Conservation (phyloP, 2,329 filamentous ascomycete species). For the Chaetomiaceae sp. region DNA sequence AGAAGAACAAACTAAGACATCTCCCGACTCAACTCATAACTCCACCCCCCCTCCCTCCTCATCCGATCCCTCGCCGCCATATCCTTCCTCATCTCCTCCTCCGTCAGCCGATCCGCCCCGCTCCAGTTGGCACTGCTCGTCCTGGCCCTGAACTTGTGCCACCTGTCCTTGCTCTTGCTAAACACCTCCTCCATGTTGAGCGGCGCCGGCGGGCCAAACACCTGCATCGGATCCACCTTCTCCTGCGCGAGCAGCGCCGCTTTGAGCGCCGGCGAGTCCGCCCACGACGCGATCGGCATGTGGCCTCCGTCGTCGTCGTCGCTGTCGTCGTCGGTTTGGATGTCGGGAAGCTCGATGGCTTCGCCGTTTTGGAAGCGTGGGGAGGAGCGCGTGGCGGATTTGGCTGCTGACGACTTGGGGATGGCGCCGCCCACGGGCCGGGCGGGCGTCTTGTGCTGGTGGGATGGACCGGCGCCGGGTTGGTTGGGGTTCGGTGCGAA, state of each 20-base stretch:
- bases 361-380: constrained; percentile 87
- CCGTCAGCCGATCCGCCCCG: constrained; percentile 73
- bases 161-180: constrained; percentile 76
- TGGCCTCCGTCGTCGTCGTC: constrained; percentile 51
- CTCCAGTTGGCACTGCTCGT: constrained; percentile 96
- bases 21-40: constrained; percentile 56
- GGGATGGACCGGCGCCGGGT: constrained; percentile 40
- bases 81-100: constrained; percentile 81
- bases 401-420: constrained; percentile 57
- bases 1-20: constrained; percentile 37
- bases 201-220: constrained; percentile 85
- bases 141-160: constrained; percentile 82
- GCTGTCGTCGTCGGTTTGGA: constrained; percentile 78
- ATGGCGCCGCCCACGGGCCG: constrained; percentile 45
- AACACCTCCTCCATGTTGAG: constrained; percentile 97
- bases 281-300: constrained; percentile 59
- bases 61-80: constrained; percentile 73
- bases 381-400: constrained; percentile 57
- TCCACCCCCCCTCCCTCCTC: constrained; percentile 80
- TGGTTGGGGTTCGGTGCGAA: constrained; percentile 70
- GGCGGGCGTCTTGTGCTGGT: constrained; percentile 67
- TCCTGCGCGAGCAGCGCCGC: constrained; percentile 76
- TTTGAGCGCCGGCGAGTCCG: constrained; percentile 78
- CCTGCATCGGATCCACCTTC: constrained; percentile 72
- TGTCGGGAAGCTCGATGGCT: constrained; percentile 86